Base-by-base conservation (phyloP, 2,329 filamentous ascomycete species). In the Purpureocillium takamizusanense region DNA sequence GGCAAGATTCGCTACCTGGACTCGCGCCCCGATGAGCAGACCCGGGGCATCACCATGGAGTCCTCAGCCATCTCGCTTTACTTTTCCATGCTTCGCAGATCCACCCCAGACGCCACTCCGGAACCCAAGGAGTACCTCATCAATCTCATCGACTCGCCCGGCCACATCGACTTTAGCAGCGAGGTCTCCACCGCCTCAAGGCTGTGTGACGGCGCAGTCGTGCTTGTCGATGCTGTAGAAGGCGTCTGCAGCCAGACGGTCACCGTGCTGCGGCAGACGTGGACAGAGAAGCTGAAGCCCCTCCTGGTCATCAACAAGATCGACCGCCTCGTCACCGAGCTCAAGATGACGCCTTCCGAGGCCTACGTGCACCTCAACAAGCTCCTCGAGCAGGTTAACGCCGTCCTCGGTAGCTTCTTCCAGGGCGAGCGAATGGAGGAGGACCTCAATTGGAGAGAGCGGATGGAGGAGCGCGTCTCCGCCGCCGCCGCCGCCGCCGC, bases 41-140 rank as follows among this genome's bases (percentile, higher is more conserved):
- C 86, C 13, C 83, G 92, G 47, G 92, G 92, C 40, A 98, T 98
- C 56, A 98, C 92, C n/a, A 98, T 98, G 92, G 92, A 98, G 61
- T 97, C 92, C 0, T 97, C 90, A 6, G 92, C 92, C 45, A 98
- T 98, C 47, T 97, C 92, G 1, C 71, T 98, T 27, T 94, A 85
- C 63, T 98, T 98, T 60, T 94, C 89, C 28, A 86, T 97, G 74
- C 68, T 94, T 38, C 76, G 89, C 49, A 78, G 86, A 49, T 68
- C 77, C 29, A 69, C 76, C 2, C 81, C 83, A 2, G 81, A 87
- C 13, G 77, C 77, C 6, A 56, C 70, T 12, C 82, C 86, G 0
- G 74, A 81, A 51, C 73, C 83, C 15, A 87, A 87, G 55, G 90
- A 98, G 61, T 95, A 95, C 56, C 72, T 98, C 45, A 86, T 98